Conservation (phyloP, 2,329 filamentous ascomycete species). For the Ilyonectria mors-panacis region DNA sequence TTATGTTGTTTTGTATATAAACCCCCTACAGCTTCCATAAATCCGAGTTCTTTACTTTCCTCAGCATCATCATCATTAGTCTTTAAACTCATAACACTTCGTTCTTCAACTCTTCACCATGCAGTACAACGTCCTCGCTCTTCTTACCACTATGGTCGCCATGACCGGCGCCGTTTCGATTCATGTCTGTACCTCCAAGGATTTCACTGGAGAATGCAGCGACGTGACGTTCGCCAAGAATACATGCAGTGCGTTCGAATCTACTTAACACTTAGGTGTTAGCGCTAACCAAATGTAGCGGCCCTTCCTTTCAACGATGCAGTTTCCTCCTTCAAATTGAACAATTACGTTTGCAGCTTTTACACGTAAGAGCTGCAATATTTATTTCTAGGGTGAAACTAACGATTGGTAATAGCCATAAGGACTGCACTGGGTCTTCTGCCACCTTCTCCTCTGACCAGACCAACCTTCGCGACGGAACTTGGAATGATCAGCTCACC, state of each 20-base stretch:
- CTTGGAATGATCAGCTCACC: slow-evolving; percentile 3
- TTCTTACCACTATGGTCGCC: slow-evolving; percentile 1
- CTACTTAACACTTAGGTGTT: neutral
- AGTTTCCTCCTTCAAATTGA: neutral
- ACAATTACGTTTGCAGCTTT: neutral
- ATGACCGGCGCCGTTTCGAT: neutral
- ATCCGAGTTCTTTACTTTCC: neutral
- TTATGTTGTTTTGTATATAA: slow-evolving; percentile 1
- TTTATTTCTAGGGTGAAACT: neutral
- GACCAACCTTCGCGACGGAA: neutral
- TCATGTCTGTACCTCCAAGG: slow-evolving; percentile 2
- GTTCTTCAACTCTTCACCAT: slow-evolving; percentile 1
- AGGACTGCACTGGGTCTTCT: neutral
- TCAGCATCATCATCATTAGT: neutral
- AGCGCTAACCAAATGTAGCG: neutral
- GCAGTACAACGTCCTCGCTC: slow-evolving; percentile 4
- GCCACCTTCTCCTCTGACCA: neutral
- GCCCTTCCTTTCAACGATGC: neutral
- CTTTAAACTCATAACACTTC: neutral
- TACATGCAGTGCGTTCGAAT: neutral
- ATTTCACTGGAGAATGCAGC: slow-evolving; percentile 3
- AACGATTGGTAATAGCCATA: neutral
- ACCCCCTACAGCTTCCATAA: slow-evolving; percentile 1
- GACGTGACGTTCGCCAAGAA: neutral
- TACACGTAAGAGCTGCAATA: slow-evolving; percentile 1